Evolutionary conservation across 768 basidiomycete genomes (phyloP).

Genomic region (Dendrothele bispora): DNA sequence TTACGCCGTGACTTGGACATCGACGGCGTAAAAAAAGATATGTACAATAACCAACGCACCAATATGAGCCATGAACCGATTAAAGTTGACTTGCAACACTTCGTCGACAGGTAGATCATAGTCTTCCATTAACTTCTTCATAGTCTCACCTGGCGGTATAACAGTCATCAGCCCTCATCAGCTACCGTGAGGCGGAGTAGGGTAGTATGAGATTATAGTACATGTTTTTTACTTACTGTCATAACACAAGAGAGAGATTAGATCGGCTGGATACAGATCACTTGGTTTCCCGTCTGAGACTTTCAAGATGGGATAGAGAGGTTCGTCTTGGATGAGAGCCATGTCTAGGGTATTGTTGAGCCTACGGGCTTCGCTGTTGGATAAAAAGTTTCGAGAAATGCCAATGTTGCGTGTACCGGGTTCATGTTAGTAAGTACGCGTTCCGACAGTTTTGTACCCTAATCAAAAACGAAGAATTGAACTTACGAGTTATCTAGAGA

Average conservation of each 20-base stretch:
- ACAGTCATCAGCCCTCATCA: constrained; percentile 6
- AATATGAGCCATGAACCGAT: constrained; percentile 56
- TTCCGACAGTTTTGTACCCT: too few relatives aligned
- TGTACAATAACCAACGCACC: constrained; percentile 42
- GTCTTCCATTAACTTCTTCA: constrained; percentile 44
- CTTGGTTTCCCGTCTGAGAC: constrained; percentile 44
- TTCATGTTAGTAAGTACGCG: too few relatives aligned
- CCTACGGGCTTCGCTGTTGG: constrained; percentile 25
- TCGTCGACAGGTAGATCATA: constrained; percentile 47
- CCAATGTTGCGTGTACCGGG: too few relatives aligned
- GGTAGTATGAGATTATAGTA: too few relatives aligned
- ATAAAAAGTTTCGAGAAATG: background rate
- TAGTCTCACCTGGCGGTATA: constrained; percentile 33
- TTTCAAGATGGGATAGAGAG: constrained; percentile 45
- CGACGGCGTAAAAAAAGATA: too few relatives aligned
- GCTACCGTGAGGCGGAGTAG: background rate
- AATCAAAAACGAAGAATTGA: background rate
- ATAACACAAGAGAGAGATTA: constrained; percentile 52
- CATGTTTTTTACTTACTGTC: constrained; percentile 39
- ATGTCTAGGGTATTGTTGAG: constrained; percentile 52
- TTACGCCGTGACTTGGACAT: too few relatives aligned
- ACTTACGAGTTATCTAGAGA: constrained; percentile 58
- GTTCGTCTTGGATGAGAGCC: constrained; percentile 43
- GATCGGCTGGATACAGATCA: constrained; percentile 46
- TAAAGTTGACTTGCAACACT: constrained; percentile 44